A percentile compares a stretch with the other conserved stretches of the same genome.
phyloP scores from a whole-genome alignment of 495 filamentous ascomycete species.

The Tuber umbilicatum region DNA sequence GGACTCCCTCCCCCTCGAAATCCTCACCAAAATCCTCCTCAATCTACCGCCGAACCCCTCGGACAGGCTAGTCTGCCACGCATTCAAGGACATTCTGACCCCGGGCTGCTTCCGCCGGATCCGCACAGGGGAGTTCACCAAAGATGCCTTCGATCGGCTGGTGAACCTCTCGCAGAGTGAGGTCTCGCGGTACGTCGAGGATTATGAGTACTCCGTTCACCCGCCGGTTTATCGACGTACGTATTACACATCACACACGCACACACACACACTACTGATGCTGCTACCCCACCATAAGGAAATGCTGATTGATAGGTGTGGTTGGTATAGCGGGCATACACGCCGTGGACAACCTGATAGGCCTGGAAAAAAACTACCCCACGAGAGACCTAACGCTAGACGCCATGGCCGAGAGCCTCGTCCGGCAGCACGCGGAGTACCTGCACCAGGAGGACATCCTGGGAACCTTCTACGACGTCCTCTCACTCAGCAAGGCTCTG shows the following conservation, averaged over 20 bases:
- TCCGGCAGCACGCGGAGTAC: conserved; percentile 22
- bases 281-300: not conserved
- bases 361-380: not conserved
- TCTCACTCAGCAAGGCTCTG: conserved; percentile 31
- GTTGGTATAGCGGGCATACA: not conserved
- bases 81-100: conserved; percentile 24
- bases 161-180: conserved; percentile 29
- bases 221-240: not conserved
- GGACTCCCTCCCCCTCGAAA: conserved; percentile 2
- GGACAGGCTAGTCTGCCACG: conserved; percentile 26
- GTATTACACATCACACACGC: not conserved
- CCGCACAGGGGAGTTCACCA: conserved; percentile 19
- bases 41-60: not conserved
- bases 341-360: not conserved
- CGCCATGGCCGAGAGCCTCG: conserved; percentile 20
- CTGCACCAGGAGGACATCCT: conserved; percentile 33
- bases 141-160: conserved; percentile 28
- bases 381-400: conserved; percentile 6
- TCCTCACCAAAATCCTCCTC: conserved; percentile 6
- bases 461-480: conserved; percentile 37
- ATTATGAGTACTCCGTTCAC: conserved; percentile 24
- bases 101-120: conserved; percentile 23
- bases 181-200: conserved; percentile 21
- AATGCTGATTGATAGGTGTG: not conserved
- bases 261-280: not conserved